These are phyloP conservation scores for Phaffomyces thermotolerans DNA, from an alignment of 805 yeast genomes.

Conservation along the genomic window DNA sequence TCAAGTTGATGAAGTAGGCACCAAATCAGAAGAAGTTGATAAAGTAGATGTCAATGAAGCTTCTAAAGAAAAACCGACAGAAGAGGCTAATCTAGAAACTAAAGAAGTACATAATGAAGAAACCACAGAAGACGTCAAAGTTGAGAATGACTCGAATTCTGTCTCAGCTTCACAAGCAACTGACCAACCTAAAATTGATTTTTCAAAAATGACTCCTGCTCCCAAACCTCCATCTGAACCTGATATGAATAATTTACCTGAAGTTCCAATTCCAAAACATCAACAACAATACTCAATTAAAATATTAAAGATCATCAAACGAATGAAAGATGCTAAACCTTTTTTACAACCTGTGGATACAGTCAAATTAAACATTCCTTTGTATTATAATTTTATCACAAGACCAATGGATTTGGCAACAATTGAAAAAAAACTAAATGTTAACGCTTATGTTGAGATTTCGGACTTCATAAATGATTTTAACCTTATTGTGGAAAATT, in stretches of 20 bases:
- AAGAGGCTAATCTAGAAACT: slow-evolving; percentile 1
- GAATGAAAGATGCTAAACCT: slow-evolving; percentile 89
- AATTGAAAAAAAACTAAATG: slow-evolving; percentile 71
- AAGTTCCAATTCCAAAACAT: slow-evolving; percentile 67
- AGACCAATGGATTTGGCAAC: slow-evolving; percentile 93
- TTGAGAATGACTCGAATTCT: too few species aligned
- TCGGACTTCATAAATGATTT: slow-evolving; percentile 69
- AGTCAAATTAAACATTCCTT: slow-evolving; percentile 81
- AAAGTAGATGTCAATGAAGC: background rate
- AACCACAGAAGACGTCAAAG: background rate
- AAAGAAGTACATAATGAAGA: background rate
- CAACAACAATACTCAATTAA: slow-evolving; percentile 76
- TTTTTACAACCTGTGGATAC: slow-evolving; percentile 87
- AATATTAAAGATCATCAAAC: slow-evolving; percentile 76
- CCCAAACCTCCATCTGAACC: slow-evolving; percentile 73
- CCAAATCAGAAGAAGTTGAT: background rate
- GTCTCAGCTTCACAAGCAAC: too few species aligned
- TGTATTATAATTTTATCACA: slow-evolving; percentile 74
- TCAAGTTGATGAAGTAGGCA: background rate
- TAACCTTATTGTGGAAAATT: slow-evolving; percentile 77
- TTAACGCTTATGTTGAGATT: slow-evolving; percentile 65
- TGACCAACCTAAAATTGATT: slow-evolving; percentile 3
- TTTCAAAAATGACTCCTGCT: slow-evolving; percentile 42
- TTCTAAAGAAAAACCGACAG: slow-evolving; percentile 1
- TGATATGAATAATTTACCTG: slow-evolving; percentile 62